Evolutionary conservation across 164 flowering plant genomes (phyloP).

Genomic region (Tetracentron sinense): DNA sequence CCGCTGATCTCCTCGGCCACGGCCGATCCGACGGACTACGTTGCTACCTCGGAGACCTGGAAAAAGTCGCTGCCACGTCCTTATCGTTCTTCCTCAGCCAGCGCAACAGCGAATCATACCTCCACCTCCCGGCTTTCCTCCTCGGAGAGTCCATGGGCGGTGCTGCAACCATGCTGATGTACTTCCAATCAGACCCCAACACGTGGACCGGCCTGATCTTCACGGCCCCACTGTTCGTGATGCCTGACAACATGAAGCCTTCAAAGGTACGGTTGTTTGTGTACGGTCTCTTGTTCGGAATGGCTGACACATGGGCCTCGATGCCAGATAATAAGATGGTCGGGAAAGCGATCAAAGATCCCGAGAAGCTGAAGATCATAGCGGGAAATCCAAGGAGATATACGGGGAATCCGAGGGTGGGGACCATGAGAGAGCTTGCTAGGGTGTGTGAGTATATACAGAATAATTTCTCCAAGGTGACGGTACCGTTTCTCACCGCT

Average conservation of each 20-base stretch:
- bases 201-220: constrained; percentile 90
- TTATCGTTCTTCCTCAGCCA: constrained; percentile 54
- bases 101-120: constrained; percentile 46
- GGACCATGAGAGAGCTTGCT: constrained; percentile 26
- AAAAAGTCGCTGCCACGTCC: constrained; percentile 63
- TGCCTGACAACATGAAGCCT: constrained; percentile 88
- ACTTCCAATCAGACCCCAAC: constrained; percentile 67
- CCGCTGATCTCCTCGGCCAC: constrained; percentile 92
- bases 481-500: constrained; percentile 68
- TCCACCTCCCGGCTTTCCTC: constrained; percentile 69
- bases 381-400: no score
- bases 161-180: constrained; percentile 70
- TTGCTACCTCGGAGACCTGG: constrained; percentile 82
- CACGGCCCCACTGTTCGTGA: constrained; percentile 88
- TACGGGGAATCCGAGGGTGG: no score
- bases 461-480: constrained; percentile 62
- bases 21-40: constrained; percentile 91
- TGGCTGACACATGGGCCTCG: constrained; percentile 89
- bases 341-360: constrained; percentile 53
- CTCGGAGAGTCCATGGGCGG: constrained; percentile 96
- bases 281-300: constrained; percentile 76
- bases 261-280: constrained; percentile 56
- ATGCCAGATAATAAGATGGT: constrained; percentile 93
- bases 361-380: no score
- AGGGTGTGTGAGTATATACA: constrained; percentile 67